Base-by-base conservation (phyloP, 345 rosid genomes). In the Stellera chamaejasme region DNA sequence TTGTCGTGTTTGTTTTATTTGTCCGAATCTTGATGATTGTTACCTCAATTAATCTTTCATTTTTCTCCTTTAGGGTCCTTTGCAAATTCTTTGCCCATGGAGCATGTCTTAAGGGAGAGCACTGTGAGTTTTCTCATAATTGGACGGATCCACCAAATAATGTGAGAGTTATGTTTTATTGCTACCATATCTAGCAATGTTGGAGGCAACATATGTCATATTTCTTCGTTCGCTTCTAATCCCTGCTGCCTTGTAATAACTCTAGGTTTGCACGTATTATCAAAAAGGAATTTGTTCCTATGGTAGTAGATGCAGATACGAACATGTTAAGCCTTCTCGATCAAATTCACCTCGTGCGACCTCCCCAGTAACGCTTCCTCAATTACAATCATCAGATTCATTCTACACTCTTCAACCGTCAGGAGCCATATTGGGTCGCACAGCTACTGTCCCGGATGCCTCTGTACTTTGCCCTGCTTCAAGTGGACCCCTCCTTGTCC, bases 251-350 rank as follows among this genome's bases (percentile, higher is more conserved):
- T 52, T 26, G 59, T 49, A 48, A 16, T 51, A 3, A 42, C 39
- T 43, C 15, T 76, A 89, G 97, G 70, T 84, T 51, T 89, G 97
- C 79, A 83, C 85, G 65, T 90, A 70, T 60, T 86, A 90, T 70
- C 97, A 90, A 62, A 90, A 82, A 70, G 92, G 97, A 15, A 54
- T 73, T 13, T 90, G 95, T 60, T 71, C 76, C 0, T 86, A 79
- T 36, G 97, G 92, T 43, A 80, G 82, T 59, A 76, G 90, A 52
- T 90, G 97, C 69, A 68, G 95, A 69, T 82, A 90, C 57, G 83
- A 90, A 45, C 97, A 90, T 57, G 72, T 68, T 42, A 83, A 69
- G 41, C 58, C 75, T 60, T 71, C 78, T 61, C 69, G 72, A 25
- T 52, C 72, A 11, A 76, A 76, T 14, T 71, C 77, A 13, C 39